Conservation (phyloP, 2,329 filamentous ascomycete genomes). For the Diaporthe amygdali region DNA sequence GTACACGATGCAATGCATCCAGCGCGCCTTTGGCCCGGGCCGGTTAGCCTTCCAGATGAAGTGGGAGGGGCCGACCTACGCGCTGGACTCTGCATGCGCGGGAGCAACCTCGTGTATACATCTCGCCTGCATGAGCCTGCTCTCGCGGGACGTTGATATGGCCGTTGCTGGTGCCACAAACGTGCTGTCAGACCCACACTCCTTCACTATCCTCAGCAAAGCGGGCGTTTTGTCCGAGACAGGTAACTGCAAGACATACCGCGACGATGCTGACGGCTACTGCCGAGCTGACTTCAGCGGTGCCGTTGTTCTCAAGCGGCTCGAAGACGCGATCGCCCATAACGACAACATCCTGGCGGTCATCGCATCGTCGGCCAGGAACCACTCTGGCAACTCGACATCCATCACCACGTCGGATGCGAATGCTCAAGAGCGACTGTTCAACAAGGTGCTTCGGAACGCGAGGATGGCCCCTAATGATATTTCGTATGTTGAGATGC, state of each 20-base stretch:
- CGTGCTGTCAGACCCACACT: constrained; percentile 35
- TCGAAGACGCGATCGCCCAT: constrained; percentile 51
- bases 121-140: constrained; percentile 37
- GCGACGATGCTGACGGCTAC: constrained; percentile 50
- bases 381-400: constrained; percentile 46
- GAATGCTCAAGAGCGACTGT: constrained; percentile 35
- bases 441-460: constrained; percentile 35
- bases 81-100: constrained; percentile 43
- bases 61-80: constrained; percentile 38
- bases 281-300: constrained; percentile 55
- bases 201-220: constrained; percentile 30
- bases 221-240: constrained; percentile 40
- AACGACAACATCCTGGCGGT: constrained; percentile 49
- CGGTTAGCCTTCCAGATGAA: constrained; percentile 41
- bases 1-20: constrained; percentile 41
- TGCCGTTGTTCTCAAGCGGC: constrained; percentile 51
- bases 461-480: constrained; percentile 31
- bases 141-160: constrained; percentile 33
- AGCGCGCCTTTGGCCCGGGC: constrained; percentile 34
- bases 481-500: constrained; percentile 41
- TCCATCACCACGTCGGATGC: constrained; percentile 35
- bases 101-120: constrained; percentile 44
- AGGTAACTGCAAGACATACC: constrained; percentile 40
- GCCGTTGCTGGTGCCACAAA: constrained; percentile 39
- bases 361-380: constrained; percentile 42